Conservation (phyloP, 2,329 filamentous ascomycete genomes). For the Penicillium sp. region DNA sequence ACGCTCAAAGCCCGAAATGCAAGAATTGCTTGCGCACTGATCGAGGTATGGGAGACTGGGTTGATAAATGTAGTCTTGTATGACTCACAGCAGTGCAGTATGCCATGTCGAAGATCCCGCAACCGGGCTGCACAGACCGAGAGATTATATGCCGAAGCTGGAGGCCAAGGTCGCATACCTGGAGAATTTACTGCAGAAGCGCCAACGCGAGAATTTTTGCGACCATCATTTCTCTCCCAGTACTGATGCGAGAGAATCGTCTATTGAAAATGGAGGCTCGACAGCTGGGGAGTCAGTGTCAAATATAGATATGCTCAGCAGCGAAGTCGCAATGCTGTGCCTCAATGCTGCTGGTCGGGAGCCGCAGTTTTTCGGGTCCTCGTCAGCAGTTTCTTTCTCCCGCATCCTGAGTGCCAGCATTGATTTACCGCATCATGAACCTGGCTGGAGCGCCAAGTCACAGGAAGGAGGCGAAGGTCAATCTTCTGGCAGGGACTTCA, state of each 20-base stretch:
- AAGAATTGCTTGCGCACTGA: constrained; percentile 30
- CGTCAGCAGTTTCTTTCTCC: constrained; percentile 37
- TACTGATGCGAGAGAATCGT: neutral
- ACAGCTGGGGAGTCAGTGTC: constrained; percentile 19
- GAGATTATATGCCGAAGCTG: constrained; percentile 37
- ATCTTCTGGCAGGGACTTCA: neutral
- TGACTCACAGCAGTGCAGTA: constrained; percentile 20
- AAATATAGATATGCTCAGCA: constrained; percentile 8
- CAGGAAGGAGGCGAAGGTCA: neutral
- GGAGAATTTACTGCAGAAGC: constrained; percentile 34
- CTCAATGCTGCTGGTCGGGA: constrained; percentile 33
- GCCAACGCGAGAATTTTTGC: neutral
- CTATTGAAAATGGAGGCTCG: constrained; percentile 24
- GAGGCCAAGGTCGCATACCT: constrained; percentile 27
- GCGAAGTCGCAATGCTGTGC: constrained; percentile 37
- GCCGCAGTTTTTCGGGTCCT: constrained; percentile 45
- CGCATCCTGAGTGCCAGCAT: constrained; percentile 19
- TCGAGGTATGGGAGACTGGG: constrained; percentile 18
- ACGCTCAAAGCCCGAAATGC: constrained; percentile 30
- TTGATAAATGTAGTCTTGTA: neutral
- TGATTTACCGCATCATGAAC: constrained; percentile 20
- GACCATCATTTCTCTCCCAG: neutral
- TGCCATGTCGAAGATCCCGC: constrained; percentile 44
- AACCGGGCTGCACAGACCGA: constrained; percentile 37
- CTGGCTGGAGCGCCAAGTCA: neutral